Evolutionary conservation across 1,284 basidiomycete genomes (phyloP), one percentile per base, ranked within the genome.

Genomic region (Thecaphora thlaspeos): DNA sequence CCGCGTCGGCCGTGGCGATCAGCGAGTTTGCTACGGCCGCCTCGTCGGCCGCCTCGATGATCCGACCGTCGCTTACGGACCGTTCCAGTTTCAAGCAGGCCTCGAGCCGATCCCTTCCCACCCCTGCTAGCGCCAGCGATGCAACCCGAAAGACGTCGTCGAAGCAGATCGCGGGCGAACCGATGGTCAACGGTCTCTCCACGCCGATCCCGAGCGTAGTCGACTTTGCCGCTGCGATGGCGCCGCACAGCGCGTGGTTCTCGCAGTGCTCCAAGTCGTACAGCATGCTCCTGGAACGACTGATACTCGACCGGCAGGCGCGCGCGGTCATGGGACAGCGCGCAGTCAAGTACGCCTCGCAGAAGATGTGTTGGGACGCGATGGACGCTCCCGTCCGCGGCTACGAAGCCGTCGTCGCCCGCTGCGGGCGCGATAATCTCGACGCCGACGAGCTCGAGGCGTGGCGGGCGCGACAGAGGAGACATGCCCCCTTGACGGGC

Each of bases 331-430:
- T 84, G 82, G 78, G 79, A 14, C 52, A 59, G 46, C 73, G 56
- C 21, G 82, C 79, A 0, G 72, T 69, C 43, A 79, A 79, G 37
- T 78, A 78, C 44, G 81, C 75, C 0, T 61, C 66, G 72, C n/a
- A 80, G 8, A 79, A 79, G 46, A 82, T 82, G 1, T 84, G 83
- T 82, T 81, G 80, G 79, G 81, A 81, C 58, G 82, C 82, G 2
- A 83, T 83, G 82, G 82, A 83, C 61, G 73, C 78, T 34, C 81
- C 82, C 51, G 82, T 83, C 9, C 80, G 82, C 45, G 81, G 82
- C 5, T 84, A 83, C 68, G 76, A 82, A 21, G 80, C 81, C 43
- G 77, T 66, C 28, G 56, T 71, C 48, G 42, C 36, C 8, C 48
- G 44, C 17, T 51, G 48, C 21, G 71, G 71, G 2, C 32, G 37